phyloP scores from a whole-genome alignment of 2,329 filamentous ascomycete species.

The Sarocladium kiliense region DNA sequence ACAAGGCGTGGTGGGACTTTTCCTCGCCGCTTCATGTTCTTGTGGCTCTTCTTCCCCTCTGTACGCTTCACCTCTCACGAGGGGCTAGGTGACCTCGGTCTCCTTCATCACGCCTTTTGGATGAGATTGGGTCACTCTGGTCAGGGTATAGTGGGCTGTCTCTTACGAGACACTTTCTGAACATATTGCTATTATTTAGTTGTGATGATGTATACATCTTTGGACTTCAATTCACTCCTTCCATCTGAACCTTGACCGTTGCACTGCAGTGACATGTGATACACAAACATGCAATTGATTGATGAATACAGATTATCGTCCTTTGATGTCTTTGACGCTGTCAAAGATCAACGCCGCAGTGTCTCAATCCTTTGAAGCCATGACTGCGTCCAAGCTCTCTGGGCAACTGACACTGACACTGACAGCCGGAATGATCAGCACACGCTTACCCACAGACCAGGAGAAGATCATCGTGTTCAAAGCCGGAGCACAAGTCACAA shows the following conservation, averaged over 20 bases:
- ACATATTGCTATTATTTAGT: neutral
- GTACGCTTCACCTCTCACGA: neutral
- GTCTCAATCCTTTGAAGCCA: too few relatives aligned
- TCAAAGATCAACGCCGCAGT: too few relatives aligned
- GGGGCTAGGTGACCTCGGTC: neutral
- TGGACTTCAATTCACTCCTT: neutral
- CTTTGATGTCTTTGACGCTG: too few relatives aligned
- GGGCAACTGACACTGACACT: neutral
- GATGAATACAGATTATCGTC: too few relatives aligned
- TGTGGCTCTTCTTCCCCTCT: neutral
- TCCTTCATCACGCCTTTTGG: neutral
- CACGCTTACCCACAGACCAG: neutral
- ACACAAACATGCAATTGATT: too few relatives aligned
- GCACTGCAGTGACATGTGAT: too few relatives aligned
- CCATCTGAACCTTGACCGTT: neutral
- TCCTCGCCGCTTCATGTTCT: neutral
- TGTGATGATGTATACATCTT: constrained; percentile 8
- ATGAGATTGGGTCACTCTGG: neutral
- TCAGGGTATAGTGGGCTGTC: neutral
- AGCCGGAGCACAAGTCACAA: too few relatives aligned
- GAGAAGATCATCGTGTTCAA: neutral
- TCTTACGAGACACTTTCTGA: constrained; percentile 2
- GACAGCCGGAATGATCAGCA: neutral
- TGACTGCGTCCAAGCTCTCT: too few relatives aligned
- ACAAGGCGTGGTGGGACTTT: neutral